Percentiles rank a stretch among this genome's conserved stretches.
These are phyloP conservation scores for Boletus speciosus DNA, from an alignment of 768 basidiomycete species.

Conservation along the genomic window DNA sequence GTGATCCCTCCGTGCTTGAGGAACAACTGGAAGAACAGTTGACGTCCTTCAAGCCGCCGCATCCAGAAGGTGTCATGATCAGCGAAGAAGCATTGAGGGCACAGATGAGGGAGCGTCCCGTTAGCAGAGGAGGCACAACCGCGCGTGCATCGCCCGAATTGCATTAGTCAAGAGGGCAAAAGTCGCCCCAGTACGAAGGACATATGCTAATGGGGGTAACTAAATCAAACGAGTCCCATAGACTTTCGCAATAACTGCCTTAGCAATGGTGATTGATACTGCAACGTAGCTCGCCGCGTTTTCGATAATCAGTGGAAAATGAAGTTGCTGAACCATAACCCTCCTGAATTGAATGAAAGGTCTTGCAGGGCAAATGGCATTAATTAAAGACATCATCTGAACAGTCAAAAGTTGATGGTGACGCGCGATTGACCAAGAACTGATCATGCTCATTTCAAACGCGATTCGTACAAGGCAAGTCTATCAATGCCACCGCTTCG, in stretches of 20 bases:
- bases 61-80: constrained; percentile 73
- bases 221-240: not conserved
- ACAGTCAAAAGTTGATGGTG: not conserved
- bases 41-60: constrained; percentile 63
- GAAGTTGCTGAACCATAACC: not conserved
- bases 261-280: not conserved
- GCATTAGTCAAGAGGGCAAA: constrained; percentile 9
- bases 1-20: constrained; percentile 49
- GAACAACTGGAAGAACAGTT: constrained; percentile 73
- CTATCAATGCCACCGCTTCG: constrained; percentile 18
- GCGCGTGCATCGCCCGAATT: constrained; percentile 20
- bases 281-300: not conserved
- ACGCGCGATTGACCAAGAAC: not conserved
- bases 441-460: no score
- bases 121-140: constrained; percentile 23
- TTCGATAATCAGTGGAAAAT: not conserved
- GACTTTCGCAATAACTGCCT: not conserved
- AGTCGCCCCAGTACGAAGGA: not conserved
- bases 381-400: not conserved
- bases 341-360: no score
- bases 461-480: no score
- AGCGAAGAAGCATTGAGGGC: constrained; percentile 55
- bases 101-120: constrained; percentile 29
- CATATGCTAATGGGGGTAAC: not conserved
- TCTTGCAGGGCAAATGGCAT: not conserved